Conservation (phyloP, 306 rosid species). For the Astragalus membranaceus region DNA sequence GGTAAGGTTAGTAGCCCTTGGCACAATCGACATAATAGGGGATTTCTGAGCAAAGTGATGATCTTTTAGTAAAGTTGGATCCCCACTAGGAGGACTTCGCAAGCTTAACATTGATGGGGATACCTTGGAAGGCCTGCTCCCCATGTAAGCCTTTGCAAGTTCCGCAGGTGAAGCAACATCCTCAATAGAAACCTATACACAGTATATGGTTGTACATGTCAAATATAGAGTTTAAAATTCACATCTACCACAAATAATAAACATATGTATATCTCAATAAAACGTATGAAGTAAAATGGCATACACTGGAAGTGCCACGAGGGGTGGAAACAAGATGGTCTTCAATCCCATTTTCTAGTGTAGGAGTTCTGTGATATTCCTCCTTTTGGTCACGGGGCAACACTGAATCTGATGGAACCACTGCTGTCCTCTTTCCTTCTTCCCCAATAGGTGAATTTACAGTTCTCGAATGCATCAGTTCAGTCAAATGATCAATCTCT, state of each 20-base stretch:
- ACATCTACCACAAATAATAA: background rate
- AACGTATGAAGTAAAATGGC: slow-evolving; percentile 3
- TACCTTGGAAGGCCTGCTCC: slow-evolving; percentile 55
- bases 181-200: slow-evolving; percentile 57
- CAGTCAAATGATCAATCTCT: slow-evolving; percentile 78
- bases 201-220: background rate
- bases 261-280: background rate
- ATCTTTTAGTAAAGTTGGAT: slow-evolving; percentile 21
- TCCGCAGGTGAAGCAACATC: slow-evolving; percentile 78
- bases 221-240: slow-evolving; percentile 2
- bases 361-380: slow-evolving; percentile 30
- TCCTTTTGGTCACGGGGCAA: slow-evolving; percentile 32
- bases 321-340: slow-evolving; percentile 41
- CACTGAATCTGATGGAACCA: slow-evolving; percentile 27
- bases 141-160: slow-evolving; percentile 91
- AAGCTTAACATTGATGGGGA: slow-evolving; percentile 51
- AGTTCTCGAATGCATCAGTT: slow-evolving; percentile 68
- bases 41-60: slow-evolving; percentile 36
- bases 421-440: slow-evolving; percentile 38
- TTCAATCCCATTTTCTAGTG: slow-evolving; percentile 35
- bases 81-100: slow-evolving; percentile 33
- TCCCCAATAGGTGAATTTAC: slow-evolving; percentile 35
- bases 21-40: slow-evolving; percentile 42
- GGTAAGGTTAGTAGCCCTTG: slow-evolving; percentile 37
- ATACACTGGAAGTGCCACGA: slow-evolving; percentile 43